Evolutionary conservation across 2,329 filamentous ascomycete genomes (phyloP).

Genomic region (Epicoccum sorghinum): DNA sequence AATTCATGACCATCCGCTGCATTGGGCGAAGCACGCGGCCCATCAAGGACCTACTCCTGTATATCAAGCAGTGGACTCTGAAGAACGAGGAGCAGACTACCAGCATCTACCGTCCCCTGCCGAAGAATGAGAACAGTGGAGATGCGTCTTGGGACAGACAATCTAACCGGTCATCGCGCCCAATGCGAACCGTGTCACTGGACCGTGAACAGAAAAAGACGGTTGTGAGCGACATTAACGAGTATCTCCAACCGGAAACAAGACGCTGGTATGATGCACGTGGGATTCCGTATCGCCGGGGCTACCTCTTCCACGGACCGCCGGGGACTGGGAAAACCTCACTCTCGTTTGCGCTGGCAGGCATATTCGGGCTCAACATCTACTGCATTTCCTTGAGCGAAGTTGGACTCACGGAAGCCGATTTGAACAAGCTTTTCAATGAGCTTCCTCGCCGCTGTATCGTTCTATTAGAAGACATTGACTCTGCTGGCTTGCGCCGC

Average conservation of each 20-base stretch:
- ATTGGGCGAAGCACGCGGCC: conserved; percentile 56
- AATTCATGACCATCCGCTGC: conserved; percentile 54
- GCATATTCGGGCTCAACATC: conserved; percentile 55
- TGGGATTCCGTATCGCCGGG: conserved; percentile 83
- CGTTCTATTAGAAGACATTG: conserved; percentile 56
- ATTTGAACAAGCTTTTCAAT: conserved; percentile 57
- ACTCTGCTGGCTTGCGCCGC: conserved; percentile 53
- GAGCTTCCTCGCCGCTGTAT: conserved; percentile 53
- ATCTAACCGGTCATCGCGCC: conserved; percentile 66
- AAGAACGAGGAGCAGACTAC: conserved; percentile 53
- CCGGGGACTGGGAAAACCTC: conserved; percentile 78
- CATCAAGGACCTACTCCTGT: conserved; percentile 54
- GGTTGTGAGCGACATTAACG: conserved; percentile 74
- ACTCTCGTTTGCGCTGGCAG: conserved; percentile 50
- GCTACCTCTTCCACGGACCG: conserved; percentile 81
- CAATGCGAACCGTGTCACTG: conserved; percentile 77
- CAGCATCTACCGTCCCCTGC: conserved; percentile 50
- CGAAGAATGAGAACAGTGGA: conserved; percentile 45
- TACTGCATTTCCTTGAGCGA: conserved; percentile 62
- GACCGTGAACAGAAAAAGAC: conserved; percentile 69
- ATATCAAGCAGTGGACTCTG: conserved; percentile 54
- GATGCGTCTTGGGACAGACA: conserved; percentile 50
- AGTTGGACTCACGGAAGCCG: conserved; percentile 73
- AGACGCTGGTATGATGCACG: conserved; percentile 82
- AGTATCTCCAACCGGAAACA: conserved; percentile 74